Conservation (phyloP, 2,329 filamentous ascomycete genomes). For the Aspergillus eucalypticola region DNA sequence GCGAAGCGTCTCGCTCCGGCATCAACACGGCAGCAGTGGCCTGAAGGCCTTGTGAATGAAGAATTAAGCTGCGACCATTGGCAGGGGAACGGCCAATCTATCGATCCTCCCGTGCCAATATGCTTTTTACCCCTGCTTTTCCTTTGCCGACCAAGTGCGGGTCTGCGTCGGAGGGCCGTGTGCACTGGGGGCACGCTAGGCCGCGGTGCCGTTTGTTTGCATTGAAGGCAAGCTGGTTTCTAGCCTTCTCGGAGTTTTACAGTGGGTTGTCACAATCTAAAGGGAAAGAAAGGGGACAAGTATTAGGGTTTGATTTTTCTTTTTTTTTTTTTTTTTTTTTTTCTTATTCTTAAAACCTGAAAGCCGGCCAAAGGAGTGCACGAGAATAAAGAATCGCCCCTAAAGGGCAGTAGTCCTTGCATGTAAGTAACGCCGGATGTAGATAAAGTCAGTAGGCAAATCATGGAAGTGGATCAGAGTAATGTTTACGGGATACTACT, state of each 20-base stretch:
- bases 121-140: slow-evolving; percentile 6
- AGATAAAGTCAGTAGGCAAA: slow-evolving; percentile 8
- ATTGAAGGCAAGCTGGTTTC: slow-evolving; percentile 28
- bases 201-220: slow-evolving; percentile 20
- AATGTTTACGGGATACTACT: slow-evolving; percentile 6
- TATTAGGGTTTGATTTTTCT: slow-evolving; percentile 2
- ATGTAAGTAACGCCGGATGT: slow-evolving; percentile 12
- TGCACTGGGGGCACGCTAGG: slow-evolving; percentile 12
- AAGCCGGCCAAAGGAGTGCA: neutral
- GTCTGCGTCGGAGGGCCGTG: neutral
- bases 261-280: slow-evolving; percentile 18
- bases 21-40: slow-evolving; percentile 33
- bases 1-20: slow-evolving; percentile 29
- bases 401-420: slow-evolving; percentile 16
- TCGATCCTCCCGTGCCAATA: slow-evolving; percentile 1
- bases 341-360: neutral
- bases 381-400: slow-evolving; percentile 1
- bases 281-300: neutral
- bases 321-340: no score
- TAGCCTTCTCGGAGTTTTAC: slow-evolving; percentile 22
- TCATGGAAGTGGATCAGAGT: slow-evolving; percentile 12
- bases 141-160: slow-evolving; percentile 7
- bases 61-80: neutral
- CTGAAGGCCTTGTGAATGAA: slow-evolving; percentile 12
- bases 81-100: neutral